A percentile compares a stretch with the other conserved stretches of the same genome.
Evolutionary conservation across 441 rosid species (phyloP).

Genomic region (Manihot esculenta): DNA sequence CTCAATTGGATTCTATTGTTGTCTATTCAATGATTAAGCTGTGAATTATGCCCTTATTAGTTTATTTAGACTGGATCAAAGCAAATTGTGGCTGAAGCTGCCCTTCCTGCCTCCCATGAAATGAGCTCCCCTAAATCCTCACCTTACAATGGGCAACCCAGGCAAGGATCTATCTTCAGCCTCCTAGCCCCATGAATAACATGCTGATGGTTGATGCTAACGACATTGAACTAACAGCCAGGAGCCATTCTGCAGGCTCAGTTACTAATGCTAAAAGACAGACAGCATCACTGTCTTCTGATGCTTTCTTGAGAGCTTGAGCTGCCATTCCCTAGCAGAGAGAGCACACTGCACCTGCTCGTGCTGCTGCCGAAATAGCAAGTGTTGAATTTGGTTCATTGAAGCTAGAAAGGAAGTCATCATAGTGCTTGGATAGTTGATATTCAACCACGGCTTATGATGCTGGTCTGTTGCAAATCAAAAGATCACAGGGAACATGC

Average conservation of each 20-base stretch:
- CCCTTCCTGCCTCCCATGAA: slow-evolving; percentile 36
- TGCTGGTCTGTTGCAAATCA: background rate
- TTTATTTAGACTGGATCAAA: slow-evolving; percentile 65
- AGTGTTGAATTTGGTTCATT: slow-evolving; percentile 47
- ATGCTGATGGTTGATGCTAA: slow-evolving; percentile 17
- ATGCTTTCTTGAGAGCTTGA: slow-evolving; percentile 74
- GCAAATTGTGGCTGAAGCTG: slow-evolving; percentile 43
- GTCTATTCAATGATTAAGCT: background rate
- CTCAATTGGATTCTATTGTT: background rate
- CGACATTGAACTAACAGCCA: slow-evolving; percentile 37
- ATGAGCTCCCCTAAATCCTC: slow-evolving; percentile 37
- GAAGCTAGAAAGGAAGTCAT: slow-evolving; percentile 36
- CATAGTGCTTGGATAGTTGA: slow-evolving; percentile 17
- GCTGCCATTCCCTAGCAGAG: slow-evolving; percentile 83
- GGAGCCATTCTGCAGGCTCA: slow-evolving; percentile 23
- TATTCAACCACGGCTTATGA: background rate
- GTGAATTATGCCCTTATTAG: slow-evolving; percentile 3
- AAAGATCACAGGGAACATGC: background rate
- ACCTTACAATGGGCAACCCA: slow-evolving; percentile 38
- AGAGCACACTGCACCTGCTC: slow-evolving; percentile 83
- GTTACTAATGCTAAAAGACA: slow-evolving; percentile 33
- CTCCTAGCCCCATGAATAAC: slow-evolving; percentile 24
- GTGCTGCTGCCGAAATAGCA: slow-evolving; percentile 76
- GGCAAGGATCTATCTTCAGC: slow-evolving; percentile 39
- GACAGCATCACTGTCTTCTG: slow-evolving; percentile 38